Conservation (phyloP, 2,329 filamentous ascomycete genomes). For the Colletotrichum magnum region DNA sequence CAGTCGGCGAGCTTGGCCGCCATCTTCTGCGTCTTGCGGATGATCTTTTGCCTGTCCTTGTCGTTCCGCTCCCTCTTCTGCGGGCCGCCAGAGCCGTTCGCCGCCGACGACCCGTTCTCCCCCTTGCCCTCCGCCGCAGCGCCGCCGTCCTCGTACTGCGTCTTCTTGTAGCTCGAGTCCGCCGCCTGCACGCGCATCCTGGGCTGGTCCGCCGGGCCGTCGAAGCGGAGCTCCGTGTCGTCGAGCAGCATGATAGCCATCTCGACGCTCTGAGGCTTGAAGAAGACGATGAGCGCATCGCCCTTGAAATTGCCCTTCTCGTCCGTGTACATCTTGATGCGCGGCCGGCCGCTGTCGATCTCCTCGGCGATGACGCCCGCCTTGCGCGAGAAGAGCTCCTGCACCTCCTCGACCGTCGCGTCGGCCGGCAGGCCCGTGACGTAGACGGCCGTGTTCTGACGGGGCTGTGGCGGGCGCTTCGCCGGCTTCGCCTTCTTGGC, state of each 20-base stretch:
- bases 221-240: conserved; percentile 84
- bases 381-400: conserved; percentile 84
- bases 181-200: conserved; percentile 87
- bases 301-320: conserved; percentile 90
- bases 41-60: conserved; percentile 89
- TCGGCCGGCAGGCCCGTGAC: conserved; percentile 89
- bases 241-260: conserved; percentile 87
- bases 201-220: conserved; percentile 66
- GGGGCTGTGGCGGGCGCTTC: conserved; percentile 64
- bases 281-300: conserved; percentile 93
- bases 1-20: conserved; percentile 94
- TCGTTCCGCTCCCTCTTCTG: conserved; percentile 56
- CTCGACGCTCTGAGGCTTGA: conserved; percentile 92
- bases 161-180: conserved; percentile 92
- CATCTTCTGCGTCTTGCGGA: conserved; percentile 90
- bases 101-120: conserved; percentile 52
- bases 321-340: conserved; percentile 94
- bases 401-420: conserved; percentile 83
- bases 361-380: conserved; percentile 95
- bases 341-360: conserved; percentile 87
- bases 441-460: conserved; percentile 91
- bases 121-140: conserved; percentile 38
- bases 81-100: conserved; percentile 51
- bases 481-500: conserved; percentile 63
- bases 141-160: conserved; percentile 72